Conservation (phyloP, 805 yeast species). For the Sporopachydermia quercuum region DNA sequence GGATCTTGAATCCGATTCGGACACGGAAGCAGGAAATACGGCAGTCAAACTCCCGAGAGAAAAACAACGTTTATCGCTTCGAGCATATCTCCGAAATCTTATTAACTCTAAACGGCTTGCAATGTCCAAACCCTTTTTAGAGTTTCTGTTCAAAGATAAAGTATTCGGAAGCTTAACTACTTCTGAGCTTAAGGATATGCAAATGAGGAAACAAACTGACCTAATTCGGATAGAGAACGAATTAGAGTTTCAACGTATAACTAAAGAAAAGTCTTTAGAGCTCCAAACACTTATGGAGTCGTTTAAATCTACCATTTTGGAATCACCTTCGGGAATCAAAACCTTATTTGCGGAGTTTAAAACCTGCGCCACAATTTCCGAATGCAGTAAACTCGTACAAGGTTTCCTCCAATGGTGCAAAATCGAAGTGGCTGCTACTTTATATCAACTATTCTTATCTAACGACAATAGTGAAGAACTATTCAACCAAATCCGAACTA, state of each 20-base stretch:
- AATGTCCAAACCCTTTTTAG: constrained; percentile 32
- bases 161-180: constrained; percentile 23
- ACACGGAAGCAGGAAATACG: neutral
- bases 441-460: constrained; percentile 68
- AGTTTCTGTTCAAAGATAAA: constrained; percentile 32
- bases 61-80: constrained; percentile 56
- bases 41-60: constrained; percentile 42
- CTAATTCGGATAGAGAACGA: constrained; percentile 45
- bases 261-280: constrained; percentile 38
- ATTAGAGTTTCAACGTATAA: constrained; percentile 55
- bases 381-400: constrained; percentile 51
- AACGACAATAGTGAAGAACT: constrained; percentile 70
- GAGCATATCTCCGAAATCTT: constrained; percentile 53
- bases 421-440: constrained; percentile 69
- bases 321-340: constrained; percentile 35
- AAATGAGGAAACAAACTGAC: constrained; percentile 47
- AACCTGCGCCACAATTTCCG: constrained; percentile 30
- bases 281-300: constrained; percentile 43
- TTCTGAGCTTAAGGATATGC: constrained; percentile 39
- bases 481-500: constrained; percentile 49
- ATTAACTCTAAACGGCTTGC: constrained; percentile 39
- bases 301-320: constrained; percentile 39
- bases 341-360: constrained; percentile 56
- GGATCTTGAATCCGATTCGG: neutral
- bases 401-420: constrained; percentile 72